Evolutionary conservation across 2,329 filamentous ascomycete species (phyloP), one percentile per base, ranked within the genome.

Genomic region (Botrytis sinoallii): DNA sequence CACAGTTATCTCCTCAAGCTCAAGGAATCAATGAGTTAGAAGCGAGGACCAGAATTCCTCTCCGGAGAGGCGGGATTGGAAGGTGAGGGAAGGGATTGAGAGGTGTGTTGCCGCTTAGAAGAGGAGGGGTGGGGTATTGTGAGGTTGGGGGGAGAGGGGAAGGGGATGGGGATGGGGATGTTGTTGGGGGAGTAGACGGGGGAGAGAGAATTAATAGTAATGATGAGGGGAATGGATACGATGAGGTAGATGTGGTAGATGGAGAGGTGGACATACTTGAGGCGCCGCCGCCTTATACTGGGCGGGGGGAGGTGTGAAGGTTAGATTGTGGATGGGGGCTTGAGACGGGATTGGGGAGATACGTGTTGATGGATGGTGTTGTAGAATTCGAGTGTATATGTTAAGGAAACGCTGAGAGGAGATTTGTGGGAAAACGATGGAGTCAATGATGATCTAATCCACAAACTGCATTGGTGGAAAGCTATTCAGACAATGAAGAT

Each of bases 371-470:
- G 16, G n/a, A 18, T 57, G 6, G 14, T 57, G 3, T 29, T 57
- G 2, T 16, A 8, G n/a, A 32, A 4, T 2, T 1, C 2, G 12
- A 8, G 48, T 3, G 25, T 7, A 0, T 55, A 25, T n/a, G 10
- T 6, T 7, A 5, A n/a, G 12, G 1, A n/a, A 52, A 52, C 12
- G 4, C 10, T n/a, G 22, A 25, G 48, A 55, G 12, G 14, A 55
- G 14, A 3, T 16, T 3, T 25, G n/a, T 25, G 10, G 10, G 48
- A 2, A 55, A 1, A n/a, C 14, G 10, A 55, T 55, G 25, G 12
- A 55, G 12, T 55, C 25, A 55, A n/a, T 4, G 5, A n/a, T n/a
- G 10, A n/a, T 25, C 25, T 14, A 16, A 52, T 52, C n/a, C 25
- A 52, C n/a, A 25, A n/a, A 25, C 10, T 10, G 1, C 25, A 6